Evolutionary conservation across 768 basidiomycete species (phyloP).

Genomic region (Podaxis sp.): DNA sequence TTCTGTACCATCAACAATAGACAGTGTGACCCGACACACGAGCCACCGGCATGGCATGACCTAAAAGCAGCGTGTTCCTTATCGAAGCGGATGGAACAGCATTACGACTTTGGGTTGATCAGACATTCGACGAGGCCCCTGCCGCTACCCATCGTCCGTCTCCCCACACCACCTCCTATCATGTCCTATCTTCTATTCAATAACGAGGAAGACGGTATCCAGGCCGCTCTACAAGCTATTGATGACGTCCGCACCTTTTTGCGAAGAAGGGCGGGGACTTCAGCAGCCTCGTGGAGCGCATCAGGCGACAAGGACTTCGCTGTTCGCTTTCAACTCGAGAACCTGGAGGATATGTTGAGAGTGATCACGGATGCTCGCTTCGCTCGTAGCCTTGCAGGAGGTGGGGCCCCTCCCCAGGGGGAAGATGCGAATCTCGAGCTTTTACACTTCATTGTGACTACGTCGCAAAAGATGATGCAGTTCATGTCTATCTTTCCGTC

Average conservation of each 20-base stretch:
- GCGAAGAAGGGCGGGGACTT: background rate
- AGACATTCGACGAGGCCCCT: too few relatives aligned
- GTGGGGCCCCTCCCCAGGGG: background rate
- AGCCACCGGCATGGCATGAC: too few relatives aligned
- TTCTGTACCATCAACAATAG: too few relatives aligned
- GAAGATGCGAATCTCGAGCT: background rate
- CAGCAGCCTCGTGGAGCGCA: background rate
- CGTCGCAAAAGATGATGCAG: background rate
- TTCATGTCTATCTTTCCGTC: background rate
- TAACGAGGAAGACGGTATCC: constrained; percentile 2
- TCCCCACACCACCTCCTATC: background rate
- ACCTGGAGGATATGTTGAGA: constrained; percentile 2
- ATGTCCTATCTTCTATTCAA: background rate
- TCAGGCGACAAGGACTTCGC: constrained; percentile 1
- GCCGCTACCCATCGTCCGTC: too few relatives aligned
- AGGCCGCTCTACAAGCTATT: background rate
- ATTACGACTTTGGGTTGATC: too few relatives aligned
- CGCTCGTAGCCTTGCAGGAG: background rate
- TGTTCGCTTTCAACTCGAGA: background rate
- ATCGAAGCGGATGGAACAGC: too few relatives aligned
- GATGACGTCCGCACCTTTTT: background rate
- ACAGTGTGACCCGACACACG: too few relatives aligned
- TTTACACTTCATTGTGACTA: constrained; percentile 1
- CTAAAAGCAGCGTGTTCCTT: too few relatives aligned
- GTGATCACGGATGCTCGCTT: constrained; percentile 5